Base-by-base conservation (phyloP, 2,329 filamentous ascomycete genomes). In the Penicillium sp. region DNA sequence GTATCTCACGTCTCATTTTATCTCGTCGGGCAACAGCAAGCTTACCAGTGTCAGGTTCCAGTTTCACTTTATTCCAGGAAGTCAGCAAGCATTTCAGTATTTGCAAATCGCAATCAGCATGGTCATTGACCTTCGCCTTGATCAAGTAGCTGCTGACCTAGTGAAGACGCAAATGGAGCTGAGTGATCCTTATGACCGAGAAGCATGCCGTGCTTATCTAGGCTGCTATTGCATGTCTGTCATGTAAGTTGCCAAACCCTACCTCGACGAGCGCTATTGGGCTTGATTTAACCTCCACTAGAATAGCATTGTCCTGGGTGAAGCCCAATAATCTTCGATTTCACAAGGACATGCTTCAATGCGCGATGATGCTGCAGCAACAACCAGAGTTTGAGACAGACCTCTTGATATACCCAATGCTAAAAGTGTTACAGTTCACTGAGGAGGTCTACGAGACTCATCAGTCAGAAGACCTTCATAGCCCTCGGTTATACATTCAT, bases 321-420 rank as follows among this genome's bases (percentile, higher is more conserved):
- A 64, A 63, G n/a, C 60, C 66, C 38, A 65, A 57, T 45, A 57
- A 57, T 38, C 52, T 61, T 8, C 58, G 54, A n/a, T 62, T 65
- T 26, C 61, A 60, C 25, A 45, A 63, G 22, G 48, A 57, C 35
- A 59, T 57, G 60, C 65, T 63, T 66, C 61, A 49, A 65, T 70
- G 60, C 55, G 67, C 66, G 37, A 64, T 59, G 61, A 61, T 58
- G 35, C 63, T 61, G 59, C 63, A 55, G 59, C 35, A 65, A 19
- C 33, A 60, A 30, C 63, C 57, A 57, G 68, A 68, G 61, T 67
- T 66, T 4, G 62, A 68, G 30, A 68, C 63, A 13, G 70, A 70
- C 53, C 16, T 56, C 4, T 46, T 71, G n/a, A 65, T 71, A 42
- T 61, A 63, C 46, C 68, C 65, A 16, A 26, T 70, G 19, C 59